phyloP scores from a whole-genome alignment of 2,329 filamentous ascomycete species.

The Rhynchosporium secalis region DNA sequence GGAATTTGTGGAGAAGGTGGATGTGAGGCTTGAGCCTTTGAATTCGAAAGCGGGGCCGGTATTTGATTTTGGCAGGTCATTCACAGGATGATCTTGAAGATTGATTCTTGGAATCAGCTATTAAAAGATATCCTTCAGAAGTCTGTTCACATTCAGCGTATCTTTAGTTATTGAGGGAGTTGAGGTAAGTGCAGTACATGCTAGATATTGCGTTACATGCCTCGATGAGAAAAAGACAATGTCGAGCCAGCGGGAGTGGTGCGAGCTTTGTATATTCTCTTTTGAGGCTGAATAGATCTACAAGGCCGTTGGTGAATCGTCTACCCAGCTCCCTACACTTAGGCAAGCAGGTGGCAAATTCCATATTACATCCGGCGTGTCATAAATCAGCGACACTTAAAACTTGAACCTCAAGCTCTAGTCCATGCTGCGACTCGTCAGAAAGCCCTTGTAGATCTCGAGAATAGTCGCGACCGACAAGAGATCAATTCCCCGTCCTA shows the following conservation, averaged over 20 bases:
- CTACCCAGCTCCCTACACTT: too few relatives aligned
- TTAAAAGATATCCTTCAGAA: slow-evolving; percentile 3
- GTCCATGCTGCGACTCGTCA: neutral
- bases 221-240: neutral
- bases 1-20: slow-evolving; percentile 34
- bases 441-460: neutral
- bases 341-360: neutral
- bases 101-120: neutral
- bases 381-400: neutral
- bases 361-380: neutral
- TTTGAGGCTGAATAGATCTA: too few relatives aligned
- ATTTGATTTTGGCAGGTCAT: neutral
- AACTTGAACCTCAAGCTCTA: neutral
- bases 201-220: neutral
- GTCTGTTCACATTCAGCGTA: neutral
- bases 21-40: slow-evolving; percentile 15
- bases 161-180: neutral
- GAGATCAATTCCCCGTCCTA: too few relatives aligned
- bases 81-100: slow-evolving; percentile 6
- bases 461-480: too few relatives aligned
- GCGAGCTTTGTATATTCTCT: neutral
- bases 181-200: neutral
- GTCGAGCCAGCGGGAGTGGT: neutral
- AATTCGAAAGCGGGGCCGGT: slow-evolving; percentile 1
- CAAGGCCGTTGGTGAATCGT: too few relatives aligned